Conservation (phyloP, 2,329 filamentous ascomycete genomes). For the Fragosphaeria purpurea region DNA sequence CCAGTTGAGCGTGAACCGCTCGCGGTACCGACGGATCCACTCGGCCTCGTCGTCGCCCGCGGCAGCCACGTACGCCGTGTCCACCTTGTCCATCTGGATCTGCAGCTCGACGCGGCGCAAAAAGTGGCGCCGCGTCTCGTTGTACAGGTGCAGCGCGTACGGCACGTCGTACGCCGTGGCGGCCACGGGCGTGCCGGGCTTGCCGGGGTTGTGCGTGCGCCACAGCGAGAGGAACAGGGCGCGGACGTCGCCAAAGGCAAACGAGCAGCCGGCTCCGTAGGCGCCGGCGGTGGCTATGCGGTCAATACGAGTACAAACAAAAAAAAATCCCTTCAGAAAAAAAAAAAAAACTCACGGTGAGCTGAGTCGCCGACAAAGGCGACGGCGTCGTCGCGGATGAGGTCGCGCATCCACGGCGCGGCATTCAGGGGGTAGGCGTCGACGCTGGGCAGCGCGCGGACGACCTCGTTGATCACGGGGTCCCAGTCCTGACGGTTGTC, state of each 20-base stretch:
- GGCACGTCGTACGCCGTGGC: slow-evolving; percentile 5
- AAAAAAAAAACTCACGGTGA: background rate
- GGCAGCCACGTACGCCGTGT: slow-evolving; percentile 1
- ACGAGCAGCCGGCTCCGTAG: slow-evolving; percentile 7
- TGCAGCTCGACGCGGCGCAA: slow-evolving; percentile 8
- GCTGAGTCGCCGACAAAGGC: slow-evolving; percentile 11
- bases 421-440: slow-evolving; percentile 10
- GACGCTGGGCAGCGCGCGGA: slow-evolving; percentile 5
- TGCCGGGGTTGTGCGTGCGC: background rate
- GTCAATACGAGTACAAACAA: too few relatives aligned
- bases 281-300: slow-evolving; percentile 6
- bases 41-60: slow-evolving; percentile 4
- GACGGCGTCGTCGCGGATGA: slow-evolving; percentile 7
- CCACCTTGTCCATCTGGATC: slow-evolving; percentile 2
- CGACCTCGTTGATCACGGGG: slow-evolving; percentile 1
- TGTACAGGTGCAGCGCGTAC: slow-evolving; percentile 7
- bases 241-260: slow-evolving; percentile 7
- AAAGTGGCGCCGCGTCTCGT: slow-evolving; percentile 9
- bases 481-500: slow-evolving; percentile 1
- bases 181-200: background rate
- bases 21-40: slow-evolving; percentile 5
- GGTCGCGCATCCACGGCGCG: slow-evolving; percentile 6
- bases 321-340: too few relatives aligned
- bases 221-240: slow-evolving; percentile 6
- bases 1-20: slow-evolving; percentile 7